These are phyloP conservation scores for Endocalyx cinctus DNA, from an alignment of 2,329 filamentous ascomycete species.

Conservation along the genomic window DNA sequence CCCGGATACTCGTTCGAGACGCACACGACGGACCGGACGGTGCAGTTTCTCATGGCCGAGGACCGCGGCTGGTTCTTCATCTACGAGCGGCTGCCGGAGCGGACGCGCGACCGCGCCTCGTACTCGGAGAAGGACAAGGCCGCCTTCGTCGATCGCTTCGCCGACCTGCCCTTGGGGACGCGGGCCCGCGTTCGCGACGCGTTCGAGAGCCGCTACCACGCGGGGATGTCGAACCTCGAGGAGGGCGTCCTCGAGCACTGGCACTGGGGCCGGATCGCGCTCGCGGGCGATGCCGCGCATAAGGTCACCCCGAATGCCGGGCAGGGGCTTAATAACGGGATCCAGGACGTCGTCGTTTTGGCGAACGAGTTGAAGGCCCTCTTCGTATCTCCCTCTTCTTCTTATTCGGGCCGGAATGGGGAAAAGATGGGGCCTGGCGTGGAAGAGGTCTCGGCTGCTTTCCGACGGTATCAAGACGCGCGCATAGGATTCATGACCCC, in stretches of 20 bases:
- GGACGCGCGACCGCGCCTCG: constrained; percentile 3
- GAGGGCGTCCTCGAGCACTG: constrained; percentile 3
- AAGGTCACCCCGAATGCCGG: constrained; percentile 5
- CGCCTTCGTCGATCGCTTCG: constrained; percentile 6
- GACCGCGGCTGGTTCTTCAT: constrained; percentile 11
- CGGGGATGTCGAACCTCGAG: constrained; percentile 2
- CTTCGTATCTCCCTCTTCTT: not conserved
- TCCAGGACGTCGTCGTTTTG: constrained; percentile 1
- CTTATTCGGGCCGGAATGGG: too few species aligned
- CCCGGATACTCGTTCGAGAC: too few species aligned
- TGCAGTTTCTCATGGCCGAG: constrained; percentile 4
- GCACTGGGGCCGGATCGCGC: constrained; percentile 2
- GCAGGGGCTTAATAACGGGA: constrained; percentile 2
- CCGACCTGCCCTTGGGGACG: too few species aligned
- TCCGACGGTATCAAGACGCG: not conserved
- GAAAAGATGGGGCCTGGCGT: not conserved
- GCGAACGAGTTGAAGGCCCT: constrained; percentile 2
- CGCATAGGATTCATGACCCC: not conserved
- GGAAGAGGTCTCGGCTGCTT: not conserved
- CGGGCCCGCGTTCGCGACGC: not conserved
- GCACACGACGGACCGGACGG: constrained; percentile 2
- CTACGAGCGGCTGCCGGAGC: constrained; percentile 10
- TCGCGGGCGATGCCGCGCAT: constrained; percentile 5
- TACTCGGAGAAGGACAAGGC: constrained; percentile 10
- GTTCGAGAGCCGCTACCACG: not conserved